Percentiles rank a stretch among this genome's conserved stretches.
These are phyloP conservation scores for Cardiospermum halicacabum DNA, from an alignment of 345 rosid genomes.

Conservation along the genomic window DNA sequence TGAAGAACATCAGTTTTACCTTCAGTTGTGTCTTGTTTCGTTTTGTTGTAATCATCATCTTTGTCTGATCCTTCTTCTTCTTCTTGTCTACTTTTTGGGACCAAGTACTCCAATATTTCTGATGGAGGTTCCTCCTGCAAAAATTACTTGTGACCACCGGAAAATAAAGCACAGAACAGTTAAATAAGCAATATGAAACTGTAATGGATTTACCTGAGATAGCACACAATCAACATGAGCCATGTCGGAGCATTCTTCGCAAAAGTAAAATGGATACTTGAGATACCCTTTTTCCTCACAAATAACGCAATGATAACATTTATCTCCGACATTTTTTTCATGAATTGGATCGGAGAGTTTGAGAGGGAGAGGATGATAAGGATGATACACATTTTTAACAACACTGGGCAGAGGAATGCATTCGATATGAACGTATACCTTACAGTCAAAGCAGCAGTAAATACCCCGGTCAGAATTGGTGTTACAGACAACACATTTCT, in stretches of 20 bases:
- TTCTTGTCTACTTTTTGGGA: not conserved
- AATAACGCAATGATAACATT: not conserved
- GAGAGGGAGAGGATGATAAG: not conserved
- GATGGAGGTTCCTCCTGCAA: not conserved
- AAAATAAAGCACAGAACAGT: no score
- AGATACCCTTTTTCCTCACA: slow-evolving; percentile 16
- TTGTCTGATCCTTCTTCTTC: no score
- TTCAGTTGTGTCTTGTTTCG: no score
- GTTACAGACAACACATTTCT: no score
- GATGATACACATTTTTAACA: not conserved
- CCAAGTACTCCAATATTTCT: not conserved
- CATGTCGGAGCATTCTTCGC: slow-evolving; percentile 18
- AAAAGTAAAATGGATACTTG: slow-evolving; percentile 15
- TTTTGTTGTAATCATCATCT: no score
- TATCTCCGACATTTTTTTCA: not conserved
- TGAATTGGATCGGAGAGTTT: not conserved
- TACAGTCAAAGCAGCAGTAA: not conserved
- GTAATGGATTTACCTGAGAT: not conserved
- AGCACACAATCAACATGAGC: slow-evolving; percentile 23
- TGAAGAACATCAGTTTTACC: no score
- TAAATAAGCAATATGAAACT: no score
- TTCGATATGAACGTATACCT: not conserved
- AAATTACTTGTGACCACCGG: no score
- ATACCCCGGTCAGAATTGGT: no score
- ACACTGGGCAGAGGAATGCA: not conserved